A percentile compares a stretch with the other conserved stretches of the same genome.
These are phyloP conservation scores for Rhizopus delemar DNA, from an alignment of 371 early-diverging fungal species.

Conservation along the genomic window DNA sequence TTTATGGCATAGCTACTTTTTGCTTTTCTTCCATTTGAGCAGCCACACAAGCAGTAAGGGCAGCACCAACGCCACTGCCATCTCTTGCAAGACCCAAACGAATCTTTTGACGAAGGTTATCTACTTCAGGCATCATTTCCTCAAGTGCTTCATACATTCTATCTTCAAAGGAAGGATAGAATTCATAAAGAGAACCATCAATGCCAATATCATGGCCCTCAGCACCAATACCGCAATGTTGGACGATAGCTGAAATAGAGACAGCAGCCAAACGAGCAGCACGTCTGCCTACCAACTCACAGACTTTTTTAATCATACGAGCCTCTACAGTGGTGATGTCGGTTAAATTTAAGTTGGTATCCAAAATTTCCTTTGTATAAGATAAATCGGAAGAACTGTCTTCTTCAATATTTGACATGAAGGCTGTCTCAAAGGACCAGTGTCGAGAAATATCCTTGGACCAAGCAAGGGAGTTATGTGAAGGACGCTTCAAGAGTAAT, in stretches of 20 bases:
- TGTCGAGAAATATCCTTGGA: constrained; percentile 70
- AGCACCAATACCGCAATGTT: constrained; percentile 54
- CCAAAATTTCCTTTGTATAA: constrained; percentile 73
- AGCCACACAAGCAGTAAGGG: constrained; percentile 53
- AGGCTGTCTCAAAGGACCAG: constrained; percentile 87
- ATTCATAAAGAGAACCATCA: constrained; percentile 92
- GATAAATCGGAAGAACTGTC: constrained; percentile 71
- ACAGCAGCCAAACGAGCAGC: constrained; percentile 87
- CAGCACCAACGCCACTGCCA: constrained; percentile 56
- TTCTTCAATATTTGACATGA: constrained; percentile 88
- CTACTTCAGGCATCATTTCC: constrained; percentile 47
- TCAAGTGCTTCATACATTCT: constrained; percentile 75
- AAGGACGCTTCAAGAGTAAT: constrained; percentile 68
- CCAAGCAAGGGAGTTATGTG: constrained; percentile 34
- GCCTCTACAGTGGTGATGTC: constrained; percentile 76
- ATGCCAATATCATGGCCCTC: constrained; percentile 82
- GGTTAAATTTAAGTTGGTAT: constrained; percentile 69
- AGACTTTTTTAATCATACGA: constrained; percentile 78
- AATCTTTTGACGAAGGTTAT: constrained; percentile 54
- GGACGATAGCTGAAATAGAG: constrained; percentile 82
- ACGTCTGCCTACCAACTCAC: constrained; percentile 85
- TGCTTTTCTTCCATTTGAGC: constrained; percentile 31
- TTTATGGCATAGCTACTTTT: neutral
- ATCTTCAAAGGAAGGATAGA: constrained; percentile 86
- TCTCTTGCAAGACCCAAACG: constrained; percentile 61